Evolutionary conservation across 2,329 filamentous ascomycete genomes (phyloP).

Genomic region (Verticillium albo-atrum): DNA sequence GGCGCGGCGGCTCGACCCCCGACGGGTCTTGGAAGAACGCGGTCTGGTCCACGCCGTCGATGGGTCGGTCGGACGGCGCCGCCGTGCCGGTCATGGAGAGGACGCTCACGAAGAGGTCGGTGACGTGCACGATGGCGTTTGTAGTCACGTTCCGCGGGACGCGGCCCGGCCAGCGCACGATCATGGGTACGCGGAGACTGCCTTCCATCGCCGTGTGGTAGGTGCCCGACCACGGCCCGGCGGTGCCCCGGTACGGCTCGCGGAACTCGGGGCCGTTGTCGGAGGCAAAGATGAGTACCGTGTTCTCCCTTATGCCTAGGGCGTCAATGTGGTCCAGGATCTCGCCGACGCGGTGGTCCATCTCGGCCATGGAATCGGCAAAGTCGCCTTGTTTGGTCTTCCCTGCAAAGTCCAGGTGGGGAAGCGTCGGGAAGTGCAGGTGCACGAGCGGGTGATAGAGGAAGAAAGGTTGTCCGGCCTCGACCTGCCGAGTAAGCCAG

Average conservation of each 20-base stretch:
- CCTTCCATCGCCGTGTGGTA: constrained; percentile 32
- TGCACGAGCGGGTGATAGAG: constrained; percentile 28
- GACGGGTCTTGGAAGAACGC: constrained; percentile 19
- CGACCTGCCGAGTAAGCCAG: constrained; percentile 22
- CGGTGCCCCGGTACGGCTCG: constrained; percentile 23
- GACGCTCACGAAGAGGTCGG: constrained; percentile 25
- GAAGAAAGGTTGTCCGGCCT: constrained; percentile 20
- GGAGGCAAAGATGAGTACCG: constrained; percentile 27
- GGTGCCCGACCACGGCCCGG: constrained; percentile 27
- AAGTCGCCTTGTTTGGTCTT: constrained; percentile 24
- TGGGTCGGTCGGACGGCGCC: constrained; percentile 20
- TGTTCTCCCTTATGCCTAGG: constrained; percentile 22
- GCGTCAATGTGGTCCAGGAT: constrained; percentile 24
- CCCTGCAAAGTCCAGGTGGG: constrained; percentile 21
- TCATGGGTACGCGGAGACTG: constrained; percentile 27
- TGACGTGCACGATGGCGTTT: constrained; percentile 27
- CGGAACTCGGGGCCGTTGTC: constrained; percentile 30
- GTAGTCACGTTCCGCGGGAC: constrained; percentile 19
- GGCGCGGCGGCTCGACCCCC: constrained; percentile 10
- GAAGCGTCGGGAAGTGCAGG: constrained; percentile 26
- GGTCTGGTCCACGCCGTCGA: constrained; percentile 24
- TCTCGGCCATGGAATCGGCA: constrained; percentile 27
- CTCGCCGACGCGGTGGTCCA: constrained; percentile 25
- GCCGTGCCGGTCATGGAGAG: constrained; percentile 16
- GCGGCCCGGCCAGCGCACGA: constrained; percentile 25